Evolutionary conservation across 768 basidiomycete genomes (phyloP).

Genomic region (Tubosaeta brunneosetosa): DNA sequence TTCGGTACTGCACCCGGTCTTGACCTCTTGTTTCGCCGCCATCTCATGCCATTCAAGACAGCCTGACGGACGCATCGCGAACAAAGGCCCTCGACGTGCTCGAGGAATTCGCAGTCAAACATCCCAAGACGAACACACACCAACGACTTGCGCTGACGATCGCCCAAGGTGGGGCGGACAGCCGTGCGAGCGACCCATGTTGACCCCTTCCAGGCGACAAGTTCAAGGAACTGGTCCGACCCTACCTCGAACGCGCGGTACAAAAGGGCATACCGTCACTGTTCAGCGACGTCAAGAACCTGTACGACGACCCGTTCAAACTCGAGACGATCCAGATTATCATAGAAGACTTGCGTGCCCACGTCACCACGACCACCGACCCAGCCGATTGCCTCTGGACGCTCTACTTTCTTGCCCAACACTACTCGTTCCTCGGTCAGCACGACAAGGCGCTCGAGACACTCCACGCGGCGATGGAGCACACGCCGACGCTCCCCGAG

Average conservation of each 20-base stretch:
- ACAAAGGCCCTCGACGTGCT: conserved; percentile 54
- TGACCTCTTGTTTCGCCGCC: background rate
- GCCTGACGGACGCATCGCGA: conserved; percentile 46
- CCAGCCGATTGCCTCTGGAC: conserved; percentile 92
- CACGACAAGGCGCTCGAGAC: conserved; percentile 50
- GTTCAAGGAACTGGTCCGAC: conserved; percentile 59
- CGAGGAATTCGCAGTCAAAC: conserved; percentile 51
- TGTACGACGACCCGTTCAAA: conserved; percentile 68
- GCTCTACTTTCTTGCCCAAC: conserved; percentile 91
- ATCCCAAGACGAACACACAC: conserved; percentile 68
- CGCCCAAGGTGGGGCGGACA: conserved; percentile 41
- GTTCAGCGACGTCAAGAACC: conserved; percentile 85
- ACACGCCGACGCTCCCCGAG: conserved; percentile 94
- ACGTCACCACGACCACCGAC: conserved; percentile 37
- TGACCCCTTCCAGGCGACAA: conserved; percentile 43
- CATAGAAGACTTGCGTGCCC: conserved; percentile 46
- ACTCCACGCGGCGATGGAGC: conserved; percentile 61
- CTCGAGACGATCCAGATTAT: conserved; percentile 64
- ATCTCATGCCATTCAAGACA: conserved; percentile 29
- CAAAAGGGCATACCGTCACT: conserved; percentile 88
- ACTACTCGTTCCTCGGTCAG: conserved; percentile 61
- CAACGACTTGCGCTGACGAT: conserved; percentile 69
- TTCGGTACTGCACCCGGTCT: conserved; percentile 44
- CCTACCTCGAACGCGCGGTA: conserved; percentile 68
- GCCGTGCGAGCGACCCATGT: background rate